Evolutionary conservation across 2,329 filamentous ascomycete genomes (phyloP).

Genomic region (Fusarium sp.): DNA sequence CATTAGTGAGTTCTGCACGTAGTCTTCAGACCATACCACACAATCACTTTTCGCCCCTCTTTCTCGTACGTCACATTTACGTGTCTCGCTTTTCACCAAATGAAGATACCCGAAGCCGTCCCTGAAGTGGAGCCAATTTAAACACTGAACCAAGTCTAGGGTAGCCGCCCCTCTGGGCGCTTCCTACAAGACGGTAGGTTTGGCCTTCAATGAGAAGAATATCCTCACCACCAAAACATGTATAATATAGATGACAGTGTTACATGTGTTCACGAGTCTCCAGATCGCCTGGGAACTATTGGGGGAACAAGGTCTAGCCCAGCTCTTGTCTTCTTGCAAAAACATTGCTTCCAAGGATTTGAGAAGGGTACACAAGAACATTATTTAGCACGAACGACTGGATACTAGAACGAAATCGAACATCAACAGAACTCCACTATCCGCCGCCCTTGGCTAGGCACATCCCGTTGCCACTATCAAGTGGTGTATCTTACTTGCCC

Average conservation of each 20-base stretch:
- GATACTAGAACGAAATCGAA: background rate
- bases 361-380: background rate
- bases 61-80: too few species aligned
- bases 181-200: background rate
- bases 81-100: too few species aligned
- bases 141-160: too few species aligned
- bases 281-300: background rate
- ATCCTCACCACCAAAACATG: background rate
- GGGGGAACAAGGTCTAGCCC: background rate
- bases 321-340: background rate
- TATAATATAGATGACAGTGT: background rate
- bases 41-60: too few species aligned
- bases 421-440: background rate
- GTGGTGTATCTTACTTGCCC: background rate
- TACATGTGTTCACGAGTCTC: background rate
- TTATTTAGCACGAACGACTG: background rate
- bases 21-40: too few species aligned
- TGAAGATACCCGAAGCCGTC: too few species aligned
- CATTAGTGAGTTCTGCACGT: too few species aligned
- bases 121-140: too few species aligned
- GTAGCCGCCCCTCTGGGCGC: too few species aligned
- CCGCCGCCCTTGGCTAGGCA: background rate
- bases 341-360: background rate
- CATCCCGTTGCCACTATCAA: background rate
- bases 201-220: background rate